These are phyloP conservation scores for Zoysia japonica DNA, from an alignment of 176 grass and related monocot species.

Conservation along the genomic window DNA sequence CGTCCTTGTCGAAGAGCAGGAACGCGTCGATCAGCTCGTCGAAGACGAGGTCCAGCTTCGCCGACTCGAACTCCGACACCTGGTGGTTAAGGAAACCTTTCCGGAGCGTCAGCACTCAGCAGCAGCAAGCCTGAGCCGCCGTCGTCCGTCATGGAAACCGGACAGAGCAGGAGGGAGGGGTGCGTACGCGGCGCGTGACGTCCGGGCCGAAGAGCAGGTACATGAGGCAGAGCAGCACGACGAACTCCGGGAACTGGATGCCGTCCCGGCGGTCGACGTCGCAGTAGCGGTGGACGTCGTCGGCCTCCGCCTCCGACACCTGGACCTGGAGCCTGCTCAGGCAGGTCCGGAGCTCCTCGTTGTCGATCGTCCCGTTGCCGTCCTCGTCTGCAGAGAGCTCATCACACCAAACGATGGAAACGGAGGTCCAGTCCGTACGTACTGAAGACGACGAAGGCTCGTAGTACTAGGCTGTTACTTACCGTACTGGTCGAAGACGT, in stretches of 20 bases:
- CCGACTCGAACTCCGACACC: conserved; percentile 50
- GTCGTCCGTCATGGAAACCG: not conserved
- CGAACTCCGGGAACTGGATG: conserved; percentile 68
- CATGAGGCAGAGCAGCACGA: conserved; percentile 68
- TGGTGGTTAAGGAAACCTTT: not conserved
- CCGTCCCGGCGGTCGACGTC: conserved; percentile 60
- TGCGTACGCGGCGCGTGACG: conserved; percentile 45
- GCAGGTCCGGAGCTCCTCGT: conserved; percentile 52
- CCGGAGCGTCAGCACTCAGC: not conserved
- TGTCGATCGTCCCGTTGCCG: conserved; percentile 64
- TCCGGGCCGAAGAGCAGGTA: conserved; percentile 55
- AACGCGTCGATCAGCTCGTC: conserved; percentile 66
- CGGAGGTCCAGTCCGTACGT: not conserved
- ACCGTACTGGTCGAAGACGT: conserved; percentile 72
- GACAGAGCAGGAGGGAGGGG: not conserved
- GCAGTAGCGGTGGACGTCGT: conserved; percentile 59
- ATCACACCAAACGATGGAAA: not conserved
- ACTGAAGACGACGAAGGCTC: too few species aligned
- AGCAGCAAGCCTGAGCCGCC: not conserved
- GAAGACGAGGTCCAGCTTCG: conserved; percentile 58
- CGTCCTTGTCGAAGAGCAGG: conserved; percentile 69
- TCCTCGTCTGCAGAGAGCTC: conserved; percentile 51
- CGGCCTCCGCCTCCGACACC: conserved; percentile 46
- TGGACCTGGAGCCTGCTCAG: conserved; percentile 49
- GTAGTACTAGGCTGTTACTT: not conserved